Evolutionary conservation across 176 grass and related monocot species (phyloP), one percentile per base, ranked within the genome.

Genomic region (Rhynchospora breviuscula): DNA sequence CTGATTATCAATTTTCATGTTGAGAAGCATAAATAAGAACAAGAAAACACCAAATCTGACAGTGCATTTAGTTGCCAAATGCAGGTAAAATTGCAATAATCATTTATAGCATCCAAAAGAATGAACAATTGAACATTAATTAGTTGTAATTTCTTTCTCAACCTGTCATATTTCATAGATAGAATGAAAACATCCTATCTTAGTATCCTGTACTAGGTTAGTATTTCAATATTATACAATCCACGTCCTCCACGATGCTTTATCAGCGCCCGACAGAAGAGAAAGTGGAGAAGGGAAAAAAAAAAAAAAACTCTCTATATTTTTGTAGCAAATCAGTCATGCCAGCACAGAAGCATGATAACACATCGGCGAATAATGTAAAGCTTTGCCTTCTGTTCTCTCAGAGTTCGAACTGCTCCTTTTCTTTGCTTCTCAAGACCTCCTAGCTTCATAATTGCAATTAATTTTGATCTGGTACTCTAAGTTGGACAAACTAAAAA

Each of bases 331-430:
- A 60, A 53, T 86, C 71, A 91, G 64, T 92, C 81, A 54, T 85
- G 85, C 60, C 75, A 94, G 80, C 92, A 92, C 5, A 90, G 86
- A 78, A 92, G 86, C 49, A 88, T 90, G 23, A 88, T 3, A 54
- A 89, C 64, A 56, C 85, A 91, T 67, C 75, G 84, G 10, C 76
- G 52, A 53, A 87, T 88, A 73, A 90, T 91, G 62, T 84, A 86
- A 74, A 94, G 57, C 33, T 53, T 65, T 54, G 89, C 81, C 67
- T 22, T 86, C 66, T 72, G 85, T 47, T 86, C 85, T 85, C 87
- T 85, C 25, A 78, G 19, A 7, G 46, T 62, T 82, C 75, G 68
- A 57, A 8, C 82, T 76, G 82, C 79, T 18, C 62, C 80, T 12
- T 57, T 88, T 69, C 43, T 83, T 76, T 78, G 43, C 57, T 89